Evolutionary conservation across 257 asterid species (phyloP).

Genomic region (Anisodus tanguticus): DNA sequence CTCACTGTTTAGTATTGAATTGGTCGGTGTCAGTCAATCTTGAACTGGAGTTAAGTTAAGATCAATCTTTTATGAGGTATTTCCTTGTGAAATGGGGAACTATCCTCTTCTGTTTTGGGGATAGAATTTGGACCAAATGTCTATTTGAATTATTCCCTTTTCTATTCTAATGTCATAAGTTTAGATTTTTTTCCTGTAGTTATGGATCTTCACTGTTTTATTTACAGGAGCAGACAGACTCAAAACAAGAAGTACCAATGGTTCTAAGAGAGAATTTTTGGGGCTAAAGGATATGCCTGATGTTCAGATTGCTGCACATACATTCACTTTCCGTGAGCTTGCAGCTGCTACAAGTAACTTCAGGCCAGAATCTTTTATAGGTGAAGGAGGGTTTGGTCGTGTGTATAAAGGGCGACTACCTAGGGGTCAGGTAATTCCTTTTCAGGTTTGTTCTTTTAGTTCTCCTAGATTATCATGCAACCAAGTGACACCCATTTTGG

Average conservation of each 20-base stretch:
- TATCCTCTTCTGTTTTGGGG: not conserved
- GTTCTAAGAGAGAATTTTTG: constrained; percentile 61
- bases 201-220: constrained; percentile 27
- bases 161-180: not conserved
- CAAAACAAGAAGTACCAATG: constrained; percentile 61
- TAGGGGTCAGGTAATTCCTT: constrained; percentile 72
- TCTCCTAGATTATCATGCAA: constrained; percentile 17
- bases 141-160: not conserved
- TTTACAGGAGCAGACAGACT: constrained; percentile 81
- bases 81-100: not conserved
- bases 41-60: not conserved
- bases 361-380: constrained; percentile 83
- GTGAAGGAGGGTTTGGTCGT: constrained; percentile 98
- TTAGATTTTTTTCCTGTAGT: constrained; percentile 23
- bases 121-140: not conserved
- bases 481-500: not conserved
- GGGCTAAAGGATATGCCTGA: constrained; percentile 64
- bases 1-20: constrained; percentile 26
- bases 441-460: not conserved
- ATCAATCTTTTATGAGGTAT: constrained; percentile 16
- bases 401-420: constrained; percentile 83
- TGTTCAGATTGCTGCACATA: constrained; percentile 90
- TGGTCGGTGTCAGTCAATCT: constrained; percentile 19
- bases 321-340: constrained; percentile 93
- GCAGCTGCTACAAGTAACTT: constrained; percentile 90